Percentiles rank a stretch among this genome's conserved stretches.
Evolutionary conservation across 2,329 filamentous ascomycete genomes (phyloP).

Genomic region (Domatiomyces catenatus): DNA sequence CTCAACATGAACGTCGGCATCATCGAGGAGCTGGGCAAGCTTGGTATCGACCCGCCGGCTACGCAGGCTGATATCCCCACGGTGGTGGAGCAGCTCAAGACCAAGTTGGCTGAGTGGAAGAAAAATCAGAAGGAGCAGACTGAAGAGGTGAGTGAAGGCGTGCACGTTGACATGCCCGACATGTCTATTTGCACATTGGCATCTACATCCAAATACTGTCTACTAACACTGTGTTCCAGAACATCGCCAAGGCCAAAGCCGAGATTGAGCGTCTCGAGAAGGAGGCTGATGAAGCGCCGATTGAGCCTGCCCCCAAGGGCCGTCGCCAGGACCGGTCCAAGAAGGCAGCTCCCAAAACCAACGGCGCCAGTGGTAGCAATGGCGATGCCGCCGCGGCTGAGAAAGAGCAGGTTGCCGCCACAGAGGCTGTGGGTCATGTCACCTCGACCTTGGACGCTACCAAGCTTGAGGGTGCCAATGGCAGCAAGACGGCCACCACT

Average conservation of each 20-base stretch:
- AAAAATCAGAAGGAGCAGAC: slow-evolving; percentile 78
- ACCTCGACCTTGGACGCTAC: slow-evolving; percentile 46
- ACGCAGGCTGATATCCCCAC: slow-evolving; percentile 65
- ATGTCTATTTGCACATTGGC: too few species aligned
- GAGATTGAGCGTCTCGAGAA: slow-evolving; percentile 72
- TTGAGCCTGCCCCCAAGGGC: slow-evolving; percentile 24
- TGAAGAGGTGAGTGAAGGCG: slow-evolving; percentile 52
- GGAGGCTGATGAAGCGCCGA: slow-evolving; percentile 49
- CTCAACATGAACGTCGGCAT: slow-evolving; percentile 84
- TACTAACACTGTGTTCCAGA: slow-evolving; percentile 42
- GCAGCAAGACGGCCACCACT: slow-evolving; percentile 3
- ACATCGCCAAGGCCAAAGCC: slow-evolving; percentile 90
- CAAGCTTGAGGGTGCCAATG: slow-evolving; percentile 38
- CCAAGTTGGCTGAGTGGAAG: slow-evolving; percentile 86
- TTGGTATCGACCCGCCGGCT: slow-evolving; percentile 79
- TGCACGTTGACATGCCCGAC: neutral
- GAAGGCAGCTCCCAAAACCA: slow-evolving; percentile 38
- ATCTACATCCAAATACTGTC: neutral
- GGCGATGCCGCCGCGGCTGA: slow-evolving; percentile 26
- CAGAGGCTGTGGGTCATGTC: slow-evolving; percentile 44
- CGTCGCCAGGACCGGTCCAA: slow-evolving; percentile 37
- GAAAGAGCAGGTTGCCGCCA: slow-evolving; percentile 40
- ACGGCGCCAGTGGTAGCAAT: slow-evolving; percentile 35
- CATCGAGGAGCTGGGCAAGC: slow-evolving; percentile 73
- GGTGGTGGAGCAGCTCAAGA: slow-evolving; percentile 76